Evolutionary conservation across 208 protist species (phyloP), one percentile per base, ranked within the genome.

Genomic region (Trypanosoma melophagium): DNA sequence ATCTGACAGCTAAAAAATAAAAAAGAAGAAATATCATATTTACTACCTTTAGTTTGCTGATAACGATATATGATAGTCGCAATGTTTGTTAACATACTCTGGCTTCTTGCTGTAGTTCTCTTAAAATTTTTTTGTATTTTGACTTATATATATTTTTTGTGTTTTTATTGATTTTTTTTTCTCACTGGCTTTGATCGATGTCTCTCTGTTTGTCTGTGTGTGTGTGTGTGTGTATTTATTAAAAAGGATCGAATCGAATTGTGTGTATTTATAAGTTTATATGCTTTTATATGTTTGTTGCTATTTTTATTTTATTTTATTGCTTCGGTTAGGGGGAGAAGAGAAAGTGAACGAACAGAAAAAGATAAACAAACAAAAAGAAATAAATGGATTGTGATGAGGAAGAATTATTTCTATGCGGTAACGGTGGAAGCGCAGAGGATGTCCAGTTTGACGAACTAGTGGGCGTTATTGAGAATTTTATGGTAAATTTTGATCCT

Each of bases 381-480:
- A 63, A 51, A n/a, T 13, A 50, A 16, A 83, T 95, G 87, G 80
- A 90, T 63, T 89, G 83, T 7, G 86, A 93, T 41, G 87, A 95
- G 0, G 87, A 81, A 9, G 87, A 93, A 9, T 93, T 93, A 57
- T 47, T 84, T 38, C 81, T 93, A 50, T 80, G 71, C 41, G 90
- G 87, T 2, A 67, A 76, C 41, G 65, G 71, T 55, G 81, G 83
- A 54, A 87, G 61, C 5, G 38, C 79, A 0, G 87, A 93, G 47
- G 90, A 95, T 53, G 75, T 56, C 3, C 63, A 73, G 25, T 89
- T 93, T 66, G 90, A 95, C 60, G 59, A 77, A 0, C 38, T 95
- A 19, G 85, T 95, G 0, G 90, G 90, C 19, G 66, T 78, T 12
- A 90, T 95, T 60, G 90, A 95, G 57, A 83, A 92, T 50, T 95